These are phyloP conservation scores for Scalesia atractyloides DNA, from an alignment of 129 eudicot genomes.

Conservation along the genomic window DNA sequence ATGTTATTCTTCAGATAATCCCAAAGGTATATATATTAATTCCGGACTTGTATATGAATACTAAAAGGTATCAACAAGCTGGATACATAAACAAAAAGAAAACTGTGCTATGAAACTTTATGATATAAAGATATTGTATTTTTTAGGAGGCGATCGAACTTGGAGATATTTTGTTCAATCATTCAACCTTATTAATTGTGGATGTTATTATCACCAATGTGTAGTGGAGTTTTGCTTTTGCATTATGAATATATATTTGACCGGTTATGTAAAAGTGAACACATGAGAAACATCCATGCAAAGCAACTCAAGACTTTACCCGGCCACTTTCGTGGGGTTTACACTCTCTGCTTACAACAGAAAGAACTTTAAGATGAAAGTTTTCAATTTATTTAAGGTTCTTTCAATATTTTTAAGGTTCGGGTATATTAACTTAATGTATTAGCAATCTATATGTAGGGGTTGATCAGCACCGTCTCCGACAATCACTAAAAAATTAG, in stretches of 20 bases:
- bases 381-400: background rate
- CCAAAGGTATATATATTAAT: background rate
- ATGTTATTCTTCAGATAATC: background rate
- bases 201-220: slow-evolving; percentile 20
- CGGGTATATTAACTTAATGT: background rate
- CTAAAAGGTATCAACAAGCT: background rate
- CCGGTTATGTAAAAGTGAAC: slow-evolving; percentile 14
- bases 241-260: slow-evolving; percentile 14
- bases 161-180: slow-evolving; percentile 15
- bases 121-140: background rate
- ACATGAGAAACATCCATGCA: background rate
- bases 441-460: too few relatives aligned
- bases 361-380: background rate
- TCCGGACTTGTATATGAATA: background rate
- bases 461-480: too few relatives aligned
- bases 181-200: slow-evolving; percentile 7
- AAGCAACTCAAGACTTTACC: background rate
- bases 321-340: background rate
- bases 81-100: background rate
- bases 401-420: background rate
- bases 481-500: too few relatives aligned
- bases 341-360: background rate
- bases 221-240: slow-evolving; percentile 25
- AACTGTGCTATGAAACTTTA: background rate
- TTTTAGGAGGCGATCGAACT: background rate